Base-by-base conservation (phyloP, 345 rosid species). In the Eutrema japonicum region DNA sequence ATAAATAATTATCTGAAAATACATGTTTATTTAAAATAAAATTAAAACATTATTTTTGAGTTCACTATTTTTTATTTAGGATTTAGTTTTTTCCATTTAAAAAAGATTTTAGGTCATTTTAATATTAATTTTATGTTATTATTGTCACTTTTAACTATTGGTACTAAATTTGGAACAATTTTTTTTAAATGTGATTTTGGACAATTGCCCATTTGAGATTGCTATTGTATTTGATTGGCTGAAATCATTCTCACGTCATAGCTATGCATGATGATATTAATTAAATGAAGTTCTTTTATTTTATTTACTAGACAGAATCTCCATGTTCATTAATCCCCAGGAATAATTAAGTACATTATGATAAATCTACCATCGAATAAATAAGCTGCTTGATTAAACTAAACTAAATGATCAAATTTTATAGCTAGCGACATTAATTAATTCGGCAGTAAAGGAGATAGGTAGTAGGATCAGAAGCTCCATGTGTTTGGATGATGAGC, bases 401-500 rank as follows among this genome's bases (percentile, higher is more conserved):
- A 75, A 62, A 40, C 66, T 75, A 74, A 75, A 8, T 32, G 51
- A 61, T 75, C 37, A 43, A 51, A 50, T 45, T 53, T 13, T 3
- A 59, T 35, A 67, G 13, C 73, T 59, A 67, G 73, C 18, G 75
- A 62, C 64, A 75, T 58, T 58, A 37, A 16, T 52, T 22, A 22
- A 22, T 60, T 35, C 16, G 14, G 18, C 18, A 32, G 66, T 64
- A 47, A 50, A 38, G 35, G 42, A 57, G 33, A 32, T 40, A 27
- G 35, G 29, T 57, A 50, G 38, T 61, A 5, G 3, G 9, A 77
- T 77, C 76, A 71, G 80, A 77, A 77, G 72, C 49, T 58, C 80
- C 76, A 71, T 32, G 72, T 72, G 58, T 30, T 72, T 53, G 58
- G 46, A 69, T 67, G 70, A 78, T 72, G 81, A 57, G 26, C 70